Evolutionary conservation across 352 stramenopile genomes (phyloP).

Genomic region (Halophytophthora polymorphica): DNA sequence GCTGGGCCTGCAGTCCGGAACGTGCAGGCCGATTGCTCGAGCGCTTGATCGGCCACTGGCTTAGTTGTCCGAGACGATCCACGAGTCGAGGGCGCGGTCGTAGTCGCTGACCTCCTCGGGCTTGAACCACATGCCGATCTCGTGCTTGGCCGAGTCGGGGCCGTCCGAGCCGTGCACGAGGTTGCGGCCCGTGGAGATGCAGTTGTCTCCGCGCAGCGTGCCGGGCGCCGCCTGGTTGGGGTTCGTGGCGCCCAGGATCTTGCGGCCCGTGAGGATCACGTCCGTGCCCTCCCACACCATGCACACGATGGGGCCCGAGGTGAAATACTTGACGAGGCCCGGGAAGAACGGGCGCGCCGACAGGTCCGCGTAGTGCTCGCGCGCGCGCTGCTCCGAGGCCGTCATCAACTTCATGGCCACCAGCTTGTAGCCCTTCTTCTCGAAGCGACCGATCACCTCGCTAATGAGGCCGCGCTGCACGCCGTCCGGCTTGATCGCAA

Average conservation of each 20-base stretch:
- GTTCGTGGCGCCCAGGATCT: constrained; percentile 95
- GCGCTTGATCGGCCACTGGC: no score
- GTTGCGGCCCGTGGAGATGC: constrained; percentile 90
- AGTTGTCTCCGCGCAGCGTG: constrained; percentile 94
- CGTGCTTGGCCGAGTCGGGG: constrained; percentile 89
- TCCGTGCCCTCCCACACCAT: constrained; percentile 94
- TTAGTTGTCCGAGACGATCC: constrained; percentile 90
- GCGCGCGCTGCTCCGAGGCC: constrained; percentile 86
- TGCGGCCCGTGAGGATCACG: constrained; percentile 92
- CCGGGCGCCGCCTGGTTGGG: constrained; percentile 92
- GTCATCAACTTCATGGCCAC: constrained; percentile 94
- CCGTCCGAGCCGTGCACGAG: constrained; percentile 92
- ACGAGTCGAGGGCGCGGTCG: constrained; percentile 79
- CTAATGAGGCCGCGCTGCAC: constrained; percentile 92
- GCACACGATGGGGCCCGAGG: constrained; percentile 93
- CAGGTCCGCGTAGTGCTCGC: constrained; percentile 94
- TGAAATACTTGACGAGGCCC: constrained; percentile 90
- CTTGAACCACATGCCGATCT: constrained; percentile 94
- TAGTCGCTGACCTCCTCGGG: constrained; percentile 91
- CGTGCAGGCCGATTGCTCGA: no score
- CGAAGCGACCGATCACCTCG: constrained; percentile 94
- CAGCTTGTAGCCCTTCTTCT: constrained; percentile 96
- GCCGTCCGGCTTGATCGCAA: constrained; percentile 94
- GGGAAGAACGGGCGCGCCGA: constrained; percentile 90
- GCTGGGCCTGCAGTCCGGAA: no score